Base-by-base conservation (phyloP, 495 filamentous ascomycete species). In the Astrocystis sublimbata region DNA sequence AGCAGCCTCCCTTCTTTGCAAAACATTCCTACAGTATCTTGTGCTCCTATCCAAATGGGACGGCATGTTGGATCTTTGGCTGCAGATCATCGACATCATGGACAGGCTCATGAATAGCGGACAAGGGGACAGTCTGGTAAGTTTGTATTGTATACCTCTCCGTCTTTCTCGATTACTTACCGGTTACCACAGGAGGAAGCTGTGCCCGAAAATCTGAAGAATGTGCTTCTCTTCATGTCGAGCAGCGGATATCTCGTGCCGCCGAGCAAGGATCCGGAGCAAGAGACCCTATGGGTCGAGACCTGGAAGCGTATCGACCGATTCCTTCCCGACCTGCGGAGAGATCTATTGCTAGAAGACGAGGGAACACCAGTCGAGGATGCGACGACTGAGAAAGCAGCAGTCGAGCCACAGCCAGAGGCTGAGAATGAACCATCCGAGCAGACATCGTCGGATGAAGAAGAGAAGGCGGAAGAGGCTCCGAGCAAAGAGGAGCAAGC, bases 61-160 rank as follows among this genome's bases (percentile, higher is more conserved):
- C 19, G 92, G 89, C n/a, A 91, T 98, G 89, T 78, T 97, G 41
- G 90, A 93, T 72, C 81, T 98, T 6, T 98, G 94, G 94, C 73
- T 94, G 17, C 87, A 86, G 73, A 97, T 98, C 52, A 81, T 98
- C 68, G 91, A 94, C 73, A 91, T 98, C 55, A 93, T 98, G 81
- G 94, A 98, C 68, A 84, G 94, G 28, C 82, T 98, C 67, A 96
- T 98, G 89, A 96, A 97, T 72, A 96, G 91, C 67, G 94, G 94
- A 4, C 92, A 96, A 73, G 90, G 91, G 12, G 92, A 96, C 68
- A 92, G 88, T 67, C 75, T 96, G 71, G 92, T 94, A 83, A 74
- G 89, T 80, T 52, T 21, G 33, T 35, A 9, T 46, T 24, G 19
- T 17, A 15, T 3, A 36, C 28, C 15, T 21, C 5, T 40, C 21